Percentiles rank a stretch among this genome's conserved stretches.
Conservation (phyloP, 139 green algal species). For the Chlamydomonas eustigma region DNA sequence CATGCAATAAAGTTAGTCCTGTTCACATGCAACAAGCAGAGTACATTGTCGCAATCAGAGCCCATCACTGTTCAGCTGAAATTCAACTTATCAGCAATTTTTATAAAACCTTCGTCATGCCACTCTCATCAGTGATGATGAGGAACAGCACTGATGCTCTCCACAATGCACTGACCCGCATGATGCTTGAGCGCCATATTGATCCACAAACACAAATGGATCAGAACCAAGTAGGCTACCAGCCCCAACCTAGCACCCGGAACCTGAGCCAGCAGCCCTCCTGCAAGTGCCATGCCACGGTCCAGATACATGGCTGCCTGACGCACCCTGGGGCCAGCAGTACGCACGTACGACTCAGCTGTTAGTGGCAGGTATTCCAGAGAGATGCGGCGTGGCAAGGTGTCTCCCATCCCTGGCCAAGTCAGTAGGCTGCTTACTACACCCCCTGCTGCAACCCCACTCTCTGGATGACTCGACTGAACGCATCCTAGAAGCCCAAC, state of each 20-base stretch:
- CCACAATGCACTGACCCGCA: no score
- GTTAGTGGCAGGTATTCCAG: slow-evolving; percentile 9
- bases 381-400: neutral
- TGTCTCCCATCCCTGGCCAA: neutral
- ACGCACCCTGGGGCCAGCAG: neutral
- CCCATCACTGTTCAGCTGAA: no score
- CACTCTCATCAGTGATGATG: no score
- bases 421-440: neutral
- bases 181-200: neutral
- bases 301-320: slow-evolving; percentile 8
- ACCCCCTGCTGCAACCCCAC: neutral
- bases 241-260: neutral
- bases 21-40: no score
- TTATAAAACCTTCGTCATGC: no score
- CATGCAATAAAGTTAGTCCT: no score
- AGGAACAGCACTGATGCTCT: no score
- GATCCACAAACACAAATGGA: slow-evolving; percentile 7
- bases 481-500: no score
- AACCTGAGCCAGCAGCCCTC: neutral
- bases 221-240: neutral
- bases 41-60: no score
- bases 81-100: no score
- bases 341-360: neutral
- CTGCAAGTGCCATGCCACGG: neutral
- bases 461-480: no score